Evolutionary conservation across 345 rosid species (phyloP).

Genomic region (Trapa bicornis): DNA sequence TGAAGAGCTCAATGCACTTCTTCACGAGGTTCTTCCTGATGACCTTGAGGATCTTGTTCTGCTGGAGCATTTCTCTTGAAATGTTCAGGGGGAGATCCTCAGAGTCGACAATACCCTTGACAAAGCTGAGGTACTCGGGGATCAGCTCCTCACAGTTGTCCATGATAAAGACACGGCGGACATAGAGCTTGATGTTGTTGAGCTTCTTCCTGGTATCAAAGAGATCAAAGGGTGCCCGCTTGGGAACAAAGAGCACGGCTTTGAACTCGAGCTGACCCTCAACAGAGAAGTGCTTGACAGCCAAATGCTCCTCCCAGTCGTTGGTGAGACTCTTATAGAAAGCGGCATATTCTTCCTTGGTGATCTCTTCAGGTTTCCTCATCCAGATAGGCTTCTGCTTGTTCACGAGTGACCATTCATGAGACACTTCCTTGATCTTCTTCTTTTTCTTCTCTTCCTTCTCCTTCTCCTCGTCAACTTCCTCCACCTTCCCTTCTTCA

Average conservation of each 20-base stretch:
- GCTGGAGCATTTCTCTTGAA: constrained; percentile 71
- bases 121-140: constrained; percentile 78
- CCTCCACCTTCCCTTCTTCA: constrained; percentile 67
- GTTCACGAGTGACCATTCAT: constrained; percentile 46
- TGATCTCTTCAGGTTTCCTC: constrained; percentile 91
- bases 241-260: constrained; percentile 79
- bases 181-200: constrained; percentile 87
- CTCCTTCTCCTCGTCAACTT: constrained; percentile 4
- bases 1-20: constrained; percentile 82
- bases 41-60: constrained; percentile 87
- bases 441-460: constrained; percentile 8
- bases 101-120: constrained; percentile 83
- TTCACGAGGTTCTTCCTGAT: constrained; percentile 85
- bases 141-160: constrained; percentile 89
- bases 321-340: constrained; percentile 91
- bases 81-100: constrained; percentile 91
- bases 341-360: constrained; percentile 80
- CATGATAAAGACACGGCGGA: constrained; percentile 87
- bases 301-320: constrained; percentile 90
- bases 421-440: constrained; percentile 9
- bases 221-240: constrained; percentile 89
- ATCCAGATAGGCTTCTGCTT: constrained; percentile 95
- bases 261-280: constrained; percentile 94
- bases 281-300: constrained; percentile 81
- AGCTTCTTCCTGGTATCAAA: constrained; percentile 90